Conservation (phyloP, 306 rosid genomes). For the Glycyrrhiza uralensis region DNA sequence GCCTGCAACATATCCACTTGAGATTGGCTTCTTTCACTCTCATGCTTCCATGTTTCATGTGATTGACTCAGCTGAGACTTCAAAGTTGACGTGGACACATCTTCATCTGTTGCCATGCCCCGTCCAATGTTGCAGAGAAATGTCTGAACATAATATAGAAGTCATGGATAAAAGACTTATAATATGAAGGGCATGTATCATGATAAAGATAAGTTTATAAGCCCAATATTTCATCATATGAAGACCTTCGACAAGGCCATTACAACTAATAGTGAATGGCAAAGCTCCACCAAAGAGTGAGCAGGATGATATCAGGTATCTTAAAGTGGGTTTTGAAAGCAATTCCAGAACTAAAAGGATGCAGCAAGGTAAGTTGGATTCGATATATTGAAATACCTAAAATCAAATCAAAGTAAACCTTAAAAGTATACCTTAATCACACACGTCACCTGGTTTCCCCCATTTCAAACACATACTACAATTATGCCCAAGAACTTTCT, state of each 20-base stretch:
- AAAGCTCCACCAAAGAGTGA: slow-evolving; percentile 10
- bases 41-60: slow-evolving; percentile 64
- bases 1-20: slow-evolving; percentile 64
- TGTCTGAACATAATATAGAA: background rate
- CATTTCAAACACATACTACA: background rate
- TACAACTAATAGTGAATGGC: background rate
- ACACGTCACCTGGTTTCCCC: background rate
- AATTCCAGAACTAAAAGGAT: background rate
- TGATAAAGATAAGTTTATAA: background rate
- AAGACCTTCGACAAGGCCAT: background rate
- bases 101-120: slow-evolving; percentile 70
- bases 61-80: slow-evolving; percentile 56
- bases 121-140: slow-evolving; percentile 23
- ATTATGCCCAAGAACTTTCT: background rate
- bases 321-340: background rate
- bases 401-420: background rate
- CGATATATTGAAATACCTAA: background rate
- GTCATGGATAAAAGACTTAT: background rate
- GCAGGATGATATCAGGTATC: slow-evolving; percentile 18
- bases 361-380: background rate
- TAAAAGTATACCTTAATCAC: background rate
- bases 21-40: slow-evolving; percentile 55
- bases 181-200: background rate
- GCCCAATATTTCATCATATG: background rate
- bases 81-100: slow-evolving; percentile 46